Evolutionary conservation across 768 basidiomycete species (phyloP).

Genomic region (Hygrophorus russula): DNA sequence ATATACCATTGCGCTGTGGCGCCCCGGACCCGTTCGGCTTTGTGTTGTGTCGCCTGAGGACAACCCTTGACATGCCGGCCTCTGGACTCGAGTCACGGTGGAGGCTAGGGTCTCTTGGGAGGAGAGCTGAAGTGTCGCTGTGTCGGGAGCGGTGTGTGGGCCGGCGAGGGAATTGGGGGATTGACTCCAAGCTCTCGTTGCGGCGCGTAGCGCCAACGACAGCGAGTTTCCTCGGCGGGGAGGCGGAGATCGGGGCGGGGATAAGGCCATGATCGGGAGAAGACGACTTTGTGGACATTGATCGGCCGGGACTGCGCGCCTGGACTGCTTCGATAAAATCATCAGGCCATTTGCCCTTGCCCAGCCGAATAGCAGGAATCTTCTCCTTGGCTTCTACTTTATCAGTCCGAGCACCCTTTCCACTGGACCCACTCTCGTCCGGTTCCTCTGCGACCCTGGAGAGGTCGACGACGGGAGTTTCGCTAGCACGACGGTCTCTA

Average conservation of each 20-base stretch:
- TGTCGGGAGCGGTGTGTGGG: slow-evolving; percentile 57
- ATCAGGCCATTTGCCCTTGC: slow-evolving; percentile 78
- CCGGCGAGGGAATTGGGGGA: slow-evolving; percentile 40
- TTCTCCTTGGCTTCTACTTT: slow-evolving; percentile 15
- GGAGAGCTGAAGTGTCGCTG: slow-evolving; percentile 41
- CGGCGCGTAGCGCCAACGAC: slow-evolving; percentile 33
- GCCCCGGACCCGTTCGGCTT: slow-evolving; percentile 21
- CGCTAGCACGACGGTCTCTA: slow-evolving; percentile 57
- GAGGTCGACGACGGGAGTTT: slow-evolving; percentile 48
- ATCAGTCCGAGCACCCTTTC: slow-evolving; percentile 17
- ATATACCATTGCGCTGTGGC: slow-evolving; percentile 32
- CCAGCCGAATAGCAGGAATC: slow-evolving; percentile 40
- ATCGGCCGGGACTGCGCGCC: slow-evolving; percentile 18
- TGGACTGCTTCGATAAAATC: slow-evolving; percentile 61
- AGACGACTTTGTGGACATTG: slow-evolving; percentile 19
- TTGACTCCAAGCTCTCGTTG: slow-evolving; percentile 35
- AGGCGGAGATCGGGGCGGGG: slow-evolving; percentile 23
- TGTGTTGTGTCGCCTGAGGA: slow-evolving; percentile 49
- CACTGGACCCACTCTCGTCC: slow-evolving; percentile 44
- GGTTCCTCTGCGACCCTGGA: slow-evolving; percentile 64
- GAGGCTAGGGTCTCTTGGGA: slow-evolving; percentile 37
- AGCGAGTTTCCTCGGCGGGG: slow-evolving; percentile 42
- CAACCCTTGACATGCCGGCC: slow-evolving; percentile 27
- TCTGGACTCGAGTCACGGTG: slow-evolving; percentile 54
- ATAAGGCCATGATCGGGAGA: slow-evolving; percentile 15